Evolutionary conservation across 2,329 filamentous ascomycete species (phyloP).

Genomic region (Botrytis fragariae): DNA sequence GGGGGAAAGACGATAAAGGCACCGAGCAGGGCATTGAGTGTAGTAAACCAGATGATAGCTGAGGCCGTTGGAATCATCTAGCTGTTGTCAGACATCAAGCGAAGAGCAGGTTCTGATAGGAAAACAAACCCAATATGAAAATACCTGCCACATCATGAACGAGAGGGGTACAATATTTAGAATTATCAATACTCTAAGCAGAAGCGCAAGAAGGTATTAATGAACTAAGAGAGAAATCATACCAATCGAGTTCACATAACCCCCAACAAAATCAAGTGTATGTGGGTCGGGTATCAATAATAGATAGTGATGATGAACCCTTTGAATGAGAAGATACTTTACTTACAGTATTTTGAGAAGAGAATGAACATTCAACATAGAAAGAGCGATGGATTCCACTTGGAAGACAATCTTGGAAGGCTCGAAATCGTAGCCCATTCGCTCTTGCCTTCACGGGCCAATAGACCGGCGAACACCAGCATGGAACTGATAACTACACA

Average conservation of each 20-base stretch:
- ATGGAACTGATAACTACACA: not conserved
- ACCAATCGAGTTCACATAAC: not conserved
- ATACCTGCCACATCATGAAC: slow-evolving; percentile 34
- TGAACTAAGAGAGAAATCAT: not conserved
- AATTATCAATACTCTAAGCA: not conserved
- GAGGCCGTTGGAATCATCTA: slow-evolving; percentile 19
- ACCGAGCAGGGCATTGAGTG: slow-evolving; percentile 7
- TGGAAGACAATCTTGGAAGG: not conserved
- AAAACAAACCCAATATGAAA: slow-evolving; percentile 41
- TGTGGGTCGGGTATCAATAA: not conserved
- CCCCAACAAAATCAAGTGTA: not conserved
- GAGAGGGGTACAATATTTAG: not conserved
- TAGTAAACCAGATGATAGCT: slow-evolving; percentile 15
- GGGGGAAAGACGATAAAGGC: slow-evolving; percentile 12
- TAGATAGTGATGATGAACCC: not conserved
- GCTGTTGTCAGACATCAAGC: slow-evolving; percentile 53
- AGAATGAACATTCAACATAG: not conserved
- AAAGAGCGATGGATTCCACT: slow-evolving; percentile 6
- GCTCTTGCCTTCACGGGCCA: not conserved
- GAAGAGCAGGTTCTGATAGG: slow-evolving; percentile 37
- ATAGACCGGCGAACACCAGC: not conserved
- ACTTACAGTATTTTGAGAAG: not conserved
- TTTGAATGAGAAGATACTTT: not conserved
- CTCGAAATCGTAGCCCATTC: not conserved
- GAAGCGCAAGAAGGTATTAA: not conserved